Evolutionary conservation across 257 asterid genomes (phyloP).

Genomic region (Lavandula angustifolia): DNA sequence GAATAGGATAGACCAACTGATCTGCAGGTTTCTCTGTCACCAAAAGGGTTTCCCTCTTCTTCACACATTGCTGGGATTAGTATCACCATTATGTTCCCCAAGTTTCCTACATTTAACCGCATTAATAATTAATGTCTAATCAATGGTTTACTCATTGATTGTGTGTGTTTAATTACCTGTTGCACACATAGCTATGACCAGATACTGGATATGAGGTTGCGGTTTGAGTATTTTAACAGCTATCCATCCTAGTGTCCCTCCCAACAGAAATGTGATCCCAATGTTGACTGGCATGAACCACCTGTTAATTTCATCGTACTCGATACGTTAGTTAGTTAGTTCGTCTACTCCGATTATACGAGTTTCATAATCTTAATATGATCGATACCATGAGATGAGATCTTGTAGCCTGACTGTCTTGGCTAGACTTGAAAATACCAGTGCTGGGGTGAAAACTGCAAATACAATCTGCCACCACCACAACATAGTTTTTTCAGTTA

Average conservation of each 20-base stretch:
- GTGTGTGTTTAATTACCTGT: slow-evolving; percentile 49
- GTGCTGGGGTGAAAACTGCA: slow-evolving; percentile 63
- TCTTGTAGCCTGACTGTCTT: slow-evolving; percentile 63
- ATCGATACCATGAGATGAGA: slow-evolving; percentile 59
- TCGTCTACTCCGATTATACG: too few species aligned
- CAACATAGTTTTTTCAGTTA: not conserved
- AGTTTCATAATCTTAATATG: too few species aligned
- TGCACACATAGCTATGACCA: slow-evolving; percentile 69
- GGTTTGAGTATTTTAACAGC: slow-evolving; percentile 73
- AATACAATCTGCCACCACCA: slow-evolving; percentile 61
- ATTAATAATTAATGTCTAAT: not conserved
- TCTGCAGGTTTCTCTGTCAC: slow-evolving; percentile 56
- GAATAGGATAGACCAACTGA: slow-evolving; percentile 65
- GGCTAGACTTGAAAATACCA: slow-evolving; percentile 65
- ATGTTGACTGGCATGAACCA: slow-evolving; percentile 94
- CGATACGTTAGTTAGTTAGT: too few species aligned
- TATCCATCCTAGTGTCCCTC: slow-evolving; percentile 79
- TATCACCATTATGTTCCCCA: slow-evolving; percentile 77
- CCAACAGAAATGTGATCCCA: slow-evolving; percentile 71
- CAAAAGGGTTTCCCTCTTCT: slow-evolving; percentile 76
- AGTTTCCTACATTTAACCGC: slow-evolving; percentile 39
- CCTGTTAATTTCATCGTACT: slow-evolving; percentile 46
- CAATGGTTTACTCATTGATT: not conserved
- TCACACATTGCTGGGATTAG: slow-evolving; percentile 77
- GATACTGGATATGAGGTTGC: slow-evolving; percentile 63